Base-by-base conservation (phyloP, 108 stramenopile species). In the Cyclotella atomus region DNA sequence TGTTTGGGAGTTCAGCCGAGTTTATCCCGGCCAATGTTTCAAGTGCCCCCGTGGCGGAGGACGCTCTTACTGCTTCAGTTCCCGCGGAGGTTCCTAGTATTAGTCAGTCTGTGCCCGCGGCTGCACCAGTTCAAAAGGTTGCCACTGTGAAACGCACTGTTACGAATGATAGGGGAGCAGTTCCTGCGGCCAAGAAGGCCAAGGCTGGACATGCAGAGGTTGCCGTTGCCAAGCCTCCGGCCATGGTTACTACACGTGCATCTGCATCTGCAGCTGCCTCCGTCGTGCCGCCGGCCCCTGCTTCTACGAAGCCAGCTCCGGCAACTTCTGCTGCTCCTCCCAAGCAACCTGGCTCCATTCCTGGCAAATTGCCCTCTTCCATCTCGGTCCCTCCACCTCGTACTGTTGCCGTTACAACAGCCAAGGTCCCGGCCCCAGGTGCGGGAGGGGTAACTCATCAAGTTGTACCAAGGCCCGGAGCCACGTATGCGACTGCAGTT, bases 371-470 rank as follows among this genome's bases (percentile, higher is more conserved):
- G 19, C 29, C 34, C 9, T 64, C 65, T 52, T 47, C 67, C 21
- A 52, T 52, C 21, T 23, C 52, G 9, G 52, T 52, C 21, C 52
- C 52, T 23, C n/a, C 52, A 1, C 21, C 21, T 23, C 52, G 52
- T 23, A 23, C 23, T 6, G 21, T 23, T 52, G 20, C 52, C 5
- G 20, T 23, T 52, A 23, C 52, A 52, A 52, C 52, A 52, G n/a
- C n/a, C n/a, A n/a, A n/a, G n/a, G n/a, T n/a, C n/a, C n/a, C n/a
- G n/a, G n/a, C n/a, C n/a, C n/a, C n/a, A n/a, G n/a, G n/a, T n/a
- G 30, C 35, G 21, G 73, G 73, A 36, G 77, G 70, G 36, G 57
- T 71, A n/a, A 50, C 55, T 30, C 77, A 66, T 47, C 76, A 77
- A 65, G 68, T 70, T 24, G 25, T 70, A 46, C 28, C 65, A 8